Conservation (phyloP, 768 basidiomycete genomes). For the Pleurotus tuber-regium region DNA sequence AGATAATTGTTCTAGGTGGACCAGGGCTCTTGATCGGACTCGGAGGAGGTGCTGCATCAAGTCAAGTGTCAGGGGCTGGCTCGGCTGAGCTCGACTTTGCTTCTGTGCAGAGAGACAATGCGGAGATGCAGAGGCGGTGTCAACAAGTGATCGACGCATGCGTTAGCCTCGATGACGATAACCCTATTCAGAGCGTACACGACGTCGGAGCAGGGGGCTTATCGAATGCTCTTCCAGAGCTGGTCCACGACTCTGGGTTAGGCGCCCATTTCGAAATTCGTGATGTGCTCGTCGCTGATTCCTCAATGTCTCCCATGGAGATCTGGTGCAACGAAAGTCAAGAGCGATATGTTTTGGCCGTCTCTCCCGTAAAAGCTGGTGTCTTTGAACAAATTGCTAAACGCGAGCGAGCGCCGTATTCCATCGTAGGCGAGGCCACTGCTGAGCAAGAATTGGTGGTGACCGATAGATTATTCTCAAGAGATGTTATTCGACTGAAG, state of each 20-base stretch:
- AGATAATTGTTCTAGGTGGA: constrained; percentile 90
- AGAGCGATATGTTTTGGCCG: constrained; percentile 94
- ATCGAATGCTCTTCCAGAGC: constrained; percentile 94
- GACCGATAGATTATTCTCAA: constrained; percentile 77
- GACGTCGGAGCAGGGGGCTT: constrained; percentile 98
- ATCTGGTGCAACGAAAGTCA: constrained; percentile 99
- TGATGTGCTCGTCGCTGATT: constrained; percentile 88
- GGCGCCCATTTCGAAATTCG: constrained; percentile 93
- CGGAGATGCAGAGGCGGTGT: constrained; percentile 96
- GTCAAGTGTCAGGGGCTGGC: constrained; percentile 86
- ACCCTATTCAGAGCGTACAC: constrained; percentile 93
- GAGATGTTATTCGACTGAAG: constrained; percentile 81
- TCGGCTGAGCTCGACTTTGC: constrained; percentile 96
- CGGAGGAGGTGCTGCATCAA: constrained; percentile 95
- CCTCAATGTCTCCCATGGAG: constrained; percentile 97
- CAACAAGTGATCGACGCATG: constrained; percentile 98
- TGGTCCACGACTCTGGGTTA: constrained; percentile 93
- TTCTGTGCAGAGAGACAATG: constrained; percentile 95
- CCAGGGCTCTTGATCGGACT: constrained; percentile 96
- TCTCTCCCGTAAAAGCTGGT: constrained; percentile 59
- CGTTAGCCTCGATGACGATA: constrained; percentile 52
- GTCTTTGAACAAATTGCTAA: constrained; percentile 75
- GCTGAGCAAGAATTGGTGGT: constrained; percentile 80
- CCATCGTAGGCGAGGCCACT: constrained; percentile 87
- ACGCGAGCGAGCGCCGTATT: constrained; percentile 92